A percentile compares a stretch with the other conserved stretches of the same genome.
phyloP scores from a whole-genome alignment of 129 eudicot species.

The Silybum marianum region DNA sequence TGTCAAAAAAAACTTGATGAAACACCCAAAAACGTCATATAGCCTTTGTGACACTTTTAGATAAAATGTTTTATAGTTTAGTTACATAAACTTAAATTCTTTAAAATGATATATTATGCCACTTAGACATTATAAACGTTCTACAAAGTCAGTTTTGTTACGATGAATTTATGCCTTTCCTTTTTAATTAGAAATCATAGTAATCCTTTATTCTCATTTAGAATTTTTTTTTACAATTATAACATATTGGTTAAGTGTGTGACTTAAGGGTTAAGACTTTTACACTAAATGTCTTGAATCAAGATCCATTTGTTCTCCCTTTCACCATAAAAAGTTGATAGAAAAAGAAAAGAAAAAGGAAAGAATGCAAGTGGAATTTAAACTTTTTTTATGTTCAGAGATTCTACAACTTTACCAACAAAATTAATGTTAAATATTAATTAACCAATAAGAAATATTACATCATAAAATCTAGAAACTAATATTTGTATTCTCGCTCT shows the following conservation, averaged over 20 bases:
- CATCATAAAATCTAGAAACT: neutral
- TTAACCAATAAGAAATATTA: neutral
- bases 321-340: neutral
- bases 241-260: neutral
- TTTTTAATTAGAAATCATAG: neutral
- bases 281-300: neutral
- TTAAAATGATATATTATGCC: too few species aligned
- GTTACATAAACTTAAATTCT: too few species aligned
- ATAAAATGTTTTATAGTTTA: too few species aligned
- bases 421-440: neutral
- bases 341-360: neutral
- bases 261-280: neutral
- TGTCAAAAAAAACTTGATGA: too few species aligned
- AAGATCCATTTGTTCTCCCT: slow-evolving; percentile 1
- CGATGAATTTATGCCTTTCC: neutral
- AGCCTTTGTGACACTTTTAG: too few species aligned
- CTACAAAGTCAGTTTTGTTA: too few species aligned
- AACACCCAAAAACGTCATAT: too few species aligned
- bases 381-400: neutral
- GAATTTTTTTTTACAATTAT: neutral
- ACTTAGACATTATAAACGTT: too few species aligned
- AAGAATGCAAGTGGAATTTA: neutral
- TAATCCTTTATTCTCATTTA: neutral
- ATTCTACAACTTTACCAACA: neutral
- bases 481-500: neutral